Evolutionary conservation across 1,284 basidiomycete genomes (phyloP).

Genomic region (Somion occarium): DNA sequence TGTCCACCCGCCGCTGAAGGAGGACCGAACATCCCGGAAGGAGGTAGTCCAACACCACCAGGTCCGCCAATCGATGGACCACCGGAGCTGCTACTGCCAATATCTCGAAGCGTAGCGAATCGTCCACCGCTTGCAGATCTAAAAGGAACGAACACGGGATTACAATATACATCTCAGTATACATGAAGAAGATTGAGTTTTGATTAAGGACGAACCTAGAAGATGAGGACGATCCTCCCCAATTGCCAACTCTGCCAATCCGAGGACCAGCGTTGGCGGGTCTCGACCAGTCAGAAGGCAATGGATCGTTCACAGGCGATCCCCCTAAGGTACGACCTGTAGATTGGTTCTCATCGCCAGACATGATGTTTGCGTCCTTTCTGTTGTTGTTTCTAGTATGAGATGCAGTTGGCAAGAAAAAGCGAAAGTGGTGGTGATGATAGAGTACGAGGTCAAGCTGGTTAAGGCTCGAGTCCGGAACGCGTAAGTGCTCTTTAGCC

Average conservation of each 20-base stretch:
- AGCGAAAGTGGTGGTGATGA: too few species aligned
- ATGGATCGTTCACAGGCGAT: neutral
- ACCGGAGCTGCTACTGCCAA: constrained; percentile 12
- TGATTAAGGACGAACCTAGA: constrained; percentile 6
- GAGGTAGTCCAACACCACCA: constrained; percentile 7
- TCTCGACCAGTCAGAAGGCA: neutral
- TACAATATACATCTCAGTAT: neutral
- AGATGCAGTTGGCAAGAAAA: too few species aligned
- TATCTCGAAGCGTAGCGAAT: constrained; percentile 20
- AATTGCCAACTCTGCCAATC: constrained; percentile 13
- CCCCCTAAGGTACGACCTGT: constrained; percentile 1
- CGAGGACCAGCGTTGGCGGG: constrained; percentile 8
- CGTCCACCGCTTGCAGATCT: constrained; percentile 9
- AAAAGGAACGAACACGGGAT: neutral
- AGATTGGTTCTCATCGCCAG: constrained; percentile 3
- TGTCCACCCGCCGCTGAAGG: too few species aligned
- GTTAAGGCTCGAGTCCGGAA: too few species aligned
- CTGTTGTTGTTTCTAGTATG: too few species aligned
- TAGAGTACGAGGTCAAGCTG: too few species aligned
- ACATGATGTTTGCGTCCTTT: too few species aligned
- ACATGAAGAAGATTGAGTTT: neutral
- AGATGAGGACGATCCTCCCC: constrained; percentile 9
- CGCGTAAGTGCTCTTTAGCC: too few species aligned
- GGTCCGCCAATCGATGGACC: constrained; percentile 12
- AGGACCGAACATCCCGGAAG: neutral